phyloP scores from a whole-genome alignment of 345 rosid species.

The rapeseed (Brassica napus) region Da-Ae NC_063443.1:8562501-8563000 shows the following conservation, averaged over 20 bases:
- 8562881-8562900: too few relatives aligned
- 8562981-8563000: too few relatives aligned
- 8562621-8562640: background rate
- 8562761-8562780: background rate
- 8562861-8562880: too few relatives aligned
- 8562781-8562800: background rate
- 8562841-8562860: too few relatives aligned
- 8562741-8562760: background rate
- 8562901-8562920: too few relatives aligned
- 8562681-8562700: background rate
- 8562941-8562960: too few relatives aligned
- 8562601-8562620: background rate
- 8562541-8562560: background rate
- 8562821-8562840: too few relatives aligned
- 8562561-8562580: background rate
- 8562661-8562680: background rate
- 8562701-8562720: background rate
- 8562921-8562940: too few relatives aligned
- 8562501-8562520: background rate
- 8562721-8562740: background rate
- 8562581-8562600: background rate
- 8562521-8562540: background rate
- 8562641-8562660: background rate
- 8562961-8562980: too few relatives aligned
- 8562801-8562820: background rate